Conservation (phyloP, 2,329 filamentous ascomycete genomes). For the Dactylellina sp. region DNA sequence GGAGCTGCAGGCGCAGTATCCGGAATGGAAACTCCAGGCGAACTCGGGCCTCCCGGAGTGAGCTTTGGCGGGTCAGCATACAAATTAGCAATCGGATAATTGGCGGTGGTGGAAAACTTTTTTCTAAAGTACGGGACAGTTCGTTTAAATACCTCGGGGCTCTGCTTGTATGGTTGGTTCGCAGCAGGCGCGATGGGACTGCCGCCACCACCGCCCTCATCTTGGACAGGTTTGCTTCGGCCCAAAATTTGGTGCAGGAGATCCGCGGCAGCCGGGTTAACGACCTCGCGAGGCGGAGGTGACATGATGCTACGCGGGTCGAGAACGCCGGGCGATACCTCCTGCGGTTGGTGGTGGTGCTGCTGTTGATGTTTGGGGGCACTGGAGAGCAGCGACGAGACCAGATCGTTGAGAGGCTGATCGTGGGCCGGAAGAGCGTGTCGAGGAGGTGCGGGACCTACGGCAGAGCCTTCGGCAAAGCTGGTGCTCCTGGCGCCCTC, state of each 20-base stretch:
- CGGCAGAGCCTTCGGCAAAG: constrained; percentile 39
- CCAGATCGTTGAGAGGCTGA: constrained; percentile 43
- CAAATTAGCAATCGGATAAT: constrained; percentile 17
- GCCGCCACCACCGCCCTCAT: constrained; percentile 38
- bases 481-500: constrained; percentile 52
- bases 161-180: constrained; percentile 29
- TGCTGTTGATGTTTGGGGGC: constrained; percentile 47
- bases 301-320: constrained; percentile 68
- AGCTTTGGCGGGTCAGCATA: constrained; percentile 19
- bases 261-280: constrained; percentile 75
- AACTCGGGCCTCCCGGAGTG: constrained; percentile 25
- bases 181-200: constrained; percentile 21
- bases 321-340: constrained; percentile 62
- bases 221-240: constrained; percentile 69
- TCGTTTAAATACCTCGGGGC: constrained; percentile 30
- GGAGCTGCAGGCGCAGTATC: constrained; percentile 39
- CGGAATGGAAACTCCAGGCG: constrained; percentile 41
- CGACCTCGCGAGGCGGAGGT: constrained; percentile 63
- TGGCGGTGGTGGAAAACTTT: neutral
- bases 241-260: constrained; percentile 88
- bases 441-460: constrained; percentile 21
- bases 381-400: constrained; percentile 49
- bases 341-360: constrained; percentile 7
- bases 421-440: constrained; percentile 44
- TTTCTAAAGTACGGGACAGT: constrained; percentile 4